A percentile compares a stretch with the other conserved stretches of the same genome.
These are phyloP conservation scores for Mortierella sp. DNA, from an alignment of 371 early-diverging fungal genomes.

Conservation along the genomic window DNA sequence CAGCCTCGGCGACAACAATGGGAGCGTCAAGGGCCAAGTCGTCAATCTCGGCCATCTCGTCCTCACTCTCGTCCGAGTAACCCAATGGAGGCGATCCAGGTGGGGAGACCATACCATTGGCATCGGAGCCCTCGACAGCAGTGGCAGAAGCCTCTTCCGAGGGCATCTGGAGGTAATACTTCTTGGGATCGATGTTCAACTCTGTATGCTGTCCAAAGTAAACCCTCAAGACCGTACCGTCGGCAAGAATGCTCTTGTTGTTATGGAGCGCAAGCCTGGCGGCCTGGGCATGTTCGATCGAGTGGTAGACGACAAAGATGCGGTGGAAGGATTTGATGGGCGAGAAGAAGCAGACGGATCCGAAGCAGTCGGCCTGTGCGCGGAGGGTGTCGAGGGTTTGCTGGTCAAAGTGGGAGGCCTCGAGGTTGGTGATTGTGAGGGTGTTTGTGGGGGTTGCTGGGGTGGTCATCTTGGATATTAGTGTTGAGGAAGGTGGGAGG, in stretches of 20 bases:
- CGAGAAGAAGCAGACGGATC: slow-evolving; percentile 49
- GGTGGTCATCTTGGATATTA: slow-evolving; percentile 12
- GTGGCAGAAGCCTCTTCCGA: slow-evolving; percentile 68
- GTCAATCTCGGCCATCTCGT: slow-evolving; percentile 74
- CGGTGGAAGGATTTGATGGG: slow-evolving; percentile 53
- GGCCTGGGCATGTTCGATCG: slow-evolving; percentile 61
- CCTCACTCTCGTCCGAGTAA: slow-evolving; percentile 79
- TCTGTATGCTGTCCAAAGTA: slow-evolving; percentile 76
- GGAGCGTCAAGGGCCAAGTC: slow-evolving; percentile 26
- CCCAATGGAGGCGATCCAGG: slow-evolving; percentile 88
- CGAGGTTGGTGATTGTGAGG: slow-evolving; percentile 67
- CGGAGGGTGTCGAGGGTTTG: slow-evolving; percentile 42
- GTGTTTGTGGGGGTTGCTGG: slow-evolving; percentile 68
- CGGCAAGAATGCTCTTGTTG: slow-evolving; percentile 17
- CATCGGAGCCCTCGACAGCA: slow-evolving; percentile 21
- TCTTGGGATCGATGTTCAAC: slow-evolving; percentile 62
- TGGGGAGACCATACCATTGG: slow-evolving; percentile 78
- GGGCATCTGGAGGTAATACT: slow-evolving; percentile 73
- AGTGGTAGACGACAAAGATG: slow-evolving; percentile 58
- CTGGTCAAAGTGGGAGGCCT: slow-evolving; percentile 60
- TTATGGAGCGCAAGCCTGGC: slow-evolving; percentile 64
- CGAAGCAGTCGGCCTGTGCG: slow-evolving; percentile 46
- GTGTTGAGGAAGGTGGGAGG: not conserved
- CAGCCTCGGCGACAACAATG: not conserved
- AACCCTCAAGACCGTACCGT: slow-evolving; percentile 60